phyloP scores from a whole-genome alignment of 164 flowering plant species.

The Piper longum region DNA sequence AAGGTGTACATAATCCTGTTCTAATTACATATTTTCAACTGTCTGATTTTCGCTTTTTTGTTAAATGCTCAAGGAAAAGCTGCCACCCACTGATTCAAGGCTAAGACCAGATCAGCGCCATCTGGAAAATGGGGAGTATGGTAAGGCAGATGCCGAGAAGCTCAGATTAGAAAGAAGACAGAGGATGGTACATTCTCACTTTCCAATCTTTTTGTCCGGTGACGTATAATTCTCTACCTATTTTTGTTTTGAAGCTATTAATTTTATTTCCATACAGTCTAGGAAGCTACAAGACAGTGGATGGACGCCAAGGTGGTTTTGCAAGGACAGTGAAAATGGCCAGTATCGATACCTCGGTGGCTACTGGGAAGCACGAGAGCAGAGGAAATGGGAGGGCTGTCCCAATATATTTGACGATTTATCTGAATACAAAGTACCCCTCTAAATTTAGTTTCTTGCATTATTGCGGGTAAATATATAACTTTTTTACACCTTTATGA shows the following conservation, averaged over 20 bases:
- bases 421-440: not conserved
- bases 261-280: slow-evolving; percentile 32
- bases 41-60: slow-evolving; percentile 47
- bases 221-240: not conserved
- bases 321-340: slow-evolving; percentile 46
- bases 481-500: no score
- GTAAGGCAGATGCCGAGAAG: slow-evolving; percentile 79
- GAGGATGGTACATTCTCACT: slow-evolving; percentile 46
- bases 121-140: slow-evolving; percentile 91
- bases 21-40: slow-evolving; percentile 31
- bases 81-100: slow-evolving; percentile 93
- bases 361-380: slow-evolving; percentile 83
- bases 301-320: slow-evolving; percentile 84
- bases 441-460: not conserved
- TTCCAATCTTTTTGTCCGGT: not conserved
- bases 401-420: slow-evolving; percentile 62
- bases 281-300: slow-evolving; percentile 84
- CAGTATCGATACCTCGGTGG: slow-evolving; percentile 59
- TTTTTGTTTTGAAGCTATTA: not conserved
- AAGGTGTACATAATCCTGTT: slow-evolving; percentile 11
- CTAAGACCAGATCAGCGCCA: slow-evolving; percentile 90
- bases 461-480: slow-evolving; percentile 20
- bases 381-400: slow-evolving; percentile 59
- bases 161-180: slow-evolving; percentile 74
- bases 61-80: slow-evolving; percentile 78